These are phyloP conservation scores for Omphalea diandra DNA, from an alignment of 441 rosid species.

Conservation along the genomic window DNA sequence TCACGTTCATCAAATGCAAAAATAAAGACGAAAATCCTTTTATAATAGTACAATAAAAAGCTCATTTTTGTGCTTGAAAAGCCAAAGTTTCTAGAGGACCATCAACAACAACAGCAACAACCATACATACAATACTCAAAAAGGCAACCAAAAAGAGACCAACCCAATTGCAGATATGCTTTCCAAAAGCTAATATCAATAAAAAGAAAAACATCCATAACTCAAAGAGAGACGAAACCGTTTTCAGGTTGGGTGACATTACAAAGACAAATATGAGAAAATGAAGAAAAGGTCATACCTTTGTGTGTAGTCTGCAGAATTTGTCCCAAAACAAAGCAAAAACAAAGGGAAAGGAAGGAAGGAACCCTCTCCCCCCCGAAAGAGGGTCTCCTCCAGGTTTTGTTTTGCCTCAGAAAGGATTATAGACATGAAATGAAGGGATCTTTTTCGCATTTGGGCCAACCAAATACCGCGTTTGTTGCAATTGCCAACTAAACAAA, in stretches of 20 bases:
- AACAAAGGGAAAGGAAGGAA: too few species aligned
- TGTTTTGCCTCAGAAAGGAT: too few species aligned
- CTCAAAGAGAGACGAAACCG: not conserved
- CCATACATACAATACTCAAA: not conserved
- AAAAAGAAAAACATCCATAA: not conserved
- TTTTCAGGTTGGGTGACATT: not conserved
- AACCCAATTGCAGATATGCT: constrained; percentile 4
- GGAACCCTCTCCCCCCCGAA: too few species aligned
- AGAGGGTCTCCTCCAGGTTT: too few species aligned
- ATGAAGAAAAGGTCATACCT: not conserved
- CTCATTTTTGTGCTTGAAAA: not conserved
- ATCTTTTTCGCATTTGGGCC: too few species aligned
- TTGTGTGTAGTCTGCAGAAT: not conserved
- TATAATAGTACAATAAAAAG: not conserved
- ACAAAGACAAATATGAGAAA: not conserved
- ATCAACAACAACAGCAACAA: not conserved
- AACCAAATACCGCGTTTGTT: too few species aligned
- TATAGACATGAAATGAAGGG: too few species aligned
- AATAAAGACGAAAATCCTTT: not conserved
- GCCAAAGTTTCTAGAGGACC: not conserved
- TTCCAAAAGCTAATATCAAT: not conserved
- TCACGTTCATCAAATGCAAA: not conserved
- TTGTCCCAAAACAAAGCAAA: too few species aligned
- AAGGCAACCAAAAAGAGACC: not conserved
- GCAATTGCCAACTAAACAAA: too few species aligned